A percentile compares a stretch with the other conserved stretches of the same genome.
These are phyloP conservation scores for Tuber aestivum DNA, from an alignment of 495 filamentous ascomycete genomes.

Conservation along the genomic window DNA sequence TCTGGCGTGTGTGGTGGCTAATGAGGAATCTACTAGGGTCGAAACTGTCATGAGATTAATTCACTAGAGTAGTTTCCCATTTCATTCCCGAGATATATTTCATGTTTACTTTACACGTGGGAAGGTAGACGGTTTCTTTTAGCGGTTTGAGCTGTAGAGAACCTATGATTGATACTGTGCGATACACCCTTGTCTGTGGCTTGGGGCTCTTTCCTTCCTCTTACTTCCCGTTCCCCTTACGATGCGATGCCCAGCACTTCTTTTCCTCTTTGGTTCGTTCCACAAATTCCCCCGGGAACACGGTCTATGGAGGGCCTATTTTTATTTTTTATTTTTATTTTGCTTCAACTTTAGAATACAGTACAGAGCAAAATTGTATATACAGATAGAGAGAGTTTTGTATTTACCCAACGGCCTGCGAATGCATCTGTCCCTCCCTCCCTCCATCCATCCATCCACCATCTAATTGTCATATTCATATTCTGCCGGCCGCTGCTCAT, in stretches of 20 bases:
- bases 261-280: neutral
- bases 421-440: constrained; percentile 14
- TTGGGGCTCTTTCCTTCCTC: neutral
- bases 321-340: neutral
- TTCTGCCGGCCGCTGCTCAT: constrained; percentile 4
- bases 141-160: neutral
- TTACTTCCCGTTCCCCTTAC: neutral
- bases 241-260: neutral
- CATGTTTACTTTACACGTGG: neutral
- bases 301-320: constrained; percentile 12
- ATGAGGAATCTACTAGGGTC: constrained; percentile 21
- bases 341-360: neutral
- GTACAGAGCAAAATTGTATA: constrained; percentile 7
- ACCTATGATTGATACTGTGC: neutral
- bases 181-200: neutral
- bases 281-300: constrained; percentile 4
- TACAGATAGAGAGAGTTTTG: constrained; percentile 13
- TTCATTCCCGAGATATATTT: neutral
- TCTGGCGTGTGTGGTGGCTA: constrained; percentile 5
- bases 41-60: constrained; percentile 42
- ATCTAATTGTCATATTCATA: constrained; percentile 7
- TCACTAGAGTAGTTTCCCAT: constrained; percentile 18
- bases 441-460: neutral
- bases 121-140: neutral
- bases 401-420: neutral